A percentile compares a stretch with the other conserved stretches of the same genome.
These are phyloP conservation scores for Tylopilus sp. DNA, from an alignment of 1,284 basidiomycete species.

Conservation along the genomic window DNA sequence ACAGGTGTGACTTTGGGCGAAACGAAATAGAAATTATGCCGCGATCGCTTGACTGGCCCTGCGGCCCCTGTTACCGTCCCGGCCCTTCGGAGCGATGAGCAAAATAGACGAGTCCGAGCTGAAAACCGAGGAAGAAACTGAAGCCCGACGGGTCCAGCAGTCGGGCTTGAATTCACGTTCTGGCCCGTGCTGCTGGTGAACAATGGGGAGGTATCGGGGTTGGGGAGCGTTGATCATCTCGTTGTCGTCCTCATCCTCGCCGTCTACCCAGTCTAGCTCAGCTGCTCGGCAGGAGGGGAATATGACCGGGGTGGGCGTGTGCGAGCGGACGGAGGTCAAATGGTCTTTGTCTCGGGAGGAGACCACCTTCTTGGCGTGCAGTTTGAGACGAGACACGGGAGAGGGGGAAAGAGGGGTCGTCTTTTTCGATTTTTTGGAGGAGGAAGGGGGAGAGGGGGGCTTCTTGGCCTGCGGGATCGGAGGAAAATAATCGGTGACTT, in stretches of 20 bases:
- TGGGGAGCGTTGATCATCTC: constrained; percentile 19
- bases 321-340: constrained; percentile 23
- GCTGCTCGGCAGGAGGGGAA: constrained; percentile 32
- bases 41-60: constrained; percentile 10
- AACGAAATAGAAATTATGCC: constrained; percentile 9
- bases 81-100: constrained; percentile 28
- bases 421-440: constrained; percentile 20
- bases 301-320: constrained; percentile 31
- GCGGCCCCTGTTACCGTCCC: constrained; percentile 16
- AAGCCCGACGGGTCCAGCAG: constrained; percentile 21
- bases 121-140: constrained; percentile 20
- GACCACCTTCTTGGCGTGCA: constrained; percentile 8
- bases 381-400: constrained; percentile 14
- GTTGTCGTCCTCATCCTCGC: constrained; percentile 22
- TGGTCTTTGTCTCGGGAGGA: constrained; percentile 13
- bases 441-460: background rate
- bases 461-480: constrained; percentile 22
- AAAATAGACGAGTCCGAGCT: constrained; percentile 31
- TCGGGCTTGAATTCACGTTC: constrained; percentile 5
- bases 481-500: constrained; percentile 33
- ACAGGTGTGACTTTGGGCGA: background rate
- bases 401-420: constrained; percentile 13
- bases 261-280: constrained; percentile 30
- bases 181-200: constrained; percentile 15
- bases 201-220: constrained; percentile 17